A percentile compares a stretch with the other conserved stretches of the same genome.
phyloP scores from a whole-genome alignment of 768 basidiomycete species.

The Rhizopogon vulgaris region DNA sequence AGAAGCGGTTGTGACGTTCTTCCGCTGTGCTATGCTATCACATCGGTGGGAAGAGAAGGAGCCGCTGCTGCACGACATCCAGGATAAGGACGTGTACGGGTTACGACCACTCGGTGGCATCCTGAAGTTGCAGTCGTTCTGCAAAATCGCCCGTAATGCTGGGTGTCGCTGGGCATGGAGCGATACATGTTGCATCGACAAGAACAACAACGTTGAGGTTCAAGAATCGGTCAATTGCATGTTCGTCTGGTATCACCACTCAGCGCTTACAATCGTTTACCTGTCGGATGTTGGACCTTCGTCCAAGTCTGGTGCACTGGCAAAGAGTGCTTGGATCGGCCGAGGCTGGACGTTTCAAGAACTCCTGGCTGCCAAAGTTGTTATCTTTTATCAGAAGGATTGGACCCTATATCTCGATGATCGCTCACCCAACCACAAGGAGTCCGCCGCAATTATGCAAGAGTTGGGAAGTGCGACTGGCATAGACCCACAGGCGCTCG shows the following conservation, averaged over 20 bases:
- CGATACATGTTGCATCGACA: slow-evolving; percentile 25
- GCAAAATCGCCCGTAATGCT: slow-evolving; percentile 10
- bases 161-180: slow-evolving; percentile 22
- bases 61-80: slow-evolving; percentile 14
- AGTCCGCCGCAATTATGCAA: neutral
- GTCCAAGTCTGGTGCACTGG: slow-evolving; percentile 10
- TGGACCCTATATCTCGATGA: slow-evolving; percentile 11
- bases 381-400: slow-evolving; percentile 19
- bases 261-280: slow-evolving; percentile 19
- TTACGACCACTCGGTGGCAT: slow-evolving; percentile 10
- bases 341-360: slow-evolving; percentile 21
- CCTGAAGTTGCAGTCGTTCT: slow-evolving; percentile 14
- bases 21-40: slow-evolving; percentile 18
- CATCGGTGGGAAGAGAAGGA: slow-evolving; percentile 16
- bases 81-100: slow-evolving; percentile 13
- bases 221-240: slow-evolving; percentile 25
- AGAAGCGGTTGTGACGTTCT: neutral
- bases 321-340: slow-evolving; percentile 18
- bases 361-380: slow-evolving; percentile 17
- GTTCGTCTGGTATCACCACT: slow-evolving; percentile 24
- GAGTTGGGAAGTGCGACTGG: neutral
- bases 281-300: slow-evolving; percentile 13
- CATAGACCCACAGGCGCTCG: neutral
- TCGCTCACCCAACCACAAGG: neutral
- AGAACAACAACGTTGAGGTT: slow-evolving; percentile 22